Evolutionary conservation across 2,329 filamentous ascomycete genomes (phyloP).

Genomic region (Aspergillus fumigatus): DNA sequence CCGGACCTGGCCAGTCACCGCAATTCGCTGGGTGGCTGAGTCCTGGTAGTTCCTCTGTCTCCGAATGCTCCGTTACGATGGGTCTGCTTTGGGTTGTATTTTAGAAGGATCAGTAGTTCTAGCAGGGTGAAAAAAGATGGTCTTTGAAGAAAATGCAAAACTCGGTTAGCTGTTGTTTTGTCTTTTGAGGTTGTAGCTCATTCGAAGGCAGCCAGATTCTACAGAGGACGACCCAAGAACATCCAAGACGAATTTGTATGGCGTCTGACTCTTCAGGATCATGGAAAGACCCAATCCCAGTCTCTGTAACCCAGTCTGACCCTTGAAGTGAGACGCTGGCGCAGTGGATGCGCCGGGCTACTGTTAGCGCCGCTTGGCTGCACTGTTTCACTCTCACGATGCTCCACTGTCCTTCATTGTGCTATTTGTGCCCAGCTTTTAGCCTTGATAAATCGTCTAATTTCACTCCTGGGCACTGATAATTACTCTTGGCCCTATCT

Average conservation of each 20-base stretch:
- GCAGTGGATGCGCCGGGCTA: slow-evolving; percentile 5
- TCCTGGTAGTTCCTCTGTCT: slow-evolving; percentile 1
- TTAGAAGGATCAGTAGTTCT: slow-evolving; percentile 3
- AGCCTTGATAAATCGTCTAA: slow-evolving; percentile 9
- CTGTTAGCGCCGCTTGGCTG: background rate
- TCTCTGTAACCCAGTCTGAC: background rate
- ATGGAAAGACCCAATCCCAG: background rate
- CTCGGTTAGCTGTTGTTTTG: background rate
- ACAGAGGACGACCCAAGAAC: background rate
- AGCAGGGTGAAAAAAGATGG: background rate
- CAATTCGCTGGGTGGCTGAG: background rate
- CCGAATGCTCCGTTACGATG: slow-evolving; percentile 4
- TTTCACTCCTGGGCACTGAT: slow-evolving; percentile 3
- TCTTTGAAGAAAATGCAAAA: background rate
- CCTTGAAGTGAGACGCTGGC: slow-evolving; percentile 4
- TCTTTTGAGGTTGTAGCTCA: background rate
- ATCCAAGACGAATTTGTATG: background rate
- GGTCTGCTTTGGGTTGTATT: slow-evolving; percentile 10
- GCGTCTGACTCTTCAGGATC: background rate
- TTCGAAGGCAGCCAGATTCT: background rate
- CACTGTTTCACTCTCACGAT: background rate
- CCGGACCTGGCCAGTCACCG: slow-evolving; percentile 1
- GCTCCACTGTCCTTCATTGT: slow-evolving; percentile 6
- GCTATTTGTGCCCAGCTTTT: slow-evolving; percentile 14
- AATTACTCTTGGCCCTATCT: background rate